Evolutionary conservation across 1,284 basidiomycete genomes (phyloP), one percentile per base, ranked within the genome.

Genomic region (Malassezia nana): DNA sequence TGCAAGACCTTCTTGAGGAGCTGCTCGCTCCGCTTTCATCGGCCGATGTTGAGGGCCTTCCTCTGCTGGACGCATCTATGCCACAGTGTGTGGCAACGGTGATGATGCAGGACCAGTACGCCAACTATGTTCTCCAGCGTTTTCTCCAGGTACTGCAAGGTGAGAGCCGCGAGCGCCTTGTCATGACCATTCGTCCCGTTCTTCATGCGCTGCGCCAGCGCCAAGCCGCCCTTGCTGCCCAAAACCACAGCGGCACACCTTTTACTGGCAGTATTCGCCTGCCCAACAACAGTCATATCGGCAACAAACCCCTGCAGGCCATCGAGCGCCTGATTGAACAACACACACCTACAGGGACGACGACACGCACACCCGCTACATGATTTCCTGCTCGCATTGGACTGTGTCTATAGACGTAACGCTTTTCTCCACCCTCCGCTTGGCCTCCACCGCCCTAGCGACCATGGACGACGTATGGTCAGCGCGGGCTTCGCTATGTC

Each of bases 51-150:
- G 41, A 35, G 9, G 32, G 33, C n/a, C 28, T 35, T 6, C 49
- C 42, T 6, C 31, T 38, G 10, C 42, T 55, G 6, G 42, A 46
- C 15, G 42, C 33, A 13, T 29, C 46, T 7, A 30, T 22, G 20
- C 52, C 29, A 31, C 42, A 41, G 16, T 51, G 51, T 13, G 52
- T 65, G 10, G 68, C 64, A 3, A 61, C 67, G 18, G 24, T 65
- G 13, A 86, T 92, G 85, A 87, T 90, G 82, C 87, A 86, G 77
- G 88, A 92, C 69, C 86, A 87, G 66, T 92, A 82, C 75, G 88
- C 84, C 26, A 91, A 75, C 41, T 75, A 74, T 35, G 69, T 74
- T 4, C 45, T 75, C 24, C 74, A 75, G 53, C 57, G 72, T 16
- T 69, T 74, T 43, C 53, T 75, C 13, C 67, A 75, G 46, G 52